Evolutionary conservation across 345 rosid species (phyloP).

Genomic region (Brassica juncea): DNA sequence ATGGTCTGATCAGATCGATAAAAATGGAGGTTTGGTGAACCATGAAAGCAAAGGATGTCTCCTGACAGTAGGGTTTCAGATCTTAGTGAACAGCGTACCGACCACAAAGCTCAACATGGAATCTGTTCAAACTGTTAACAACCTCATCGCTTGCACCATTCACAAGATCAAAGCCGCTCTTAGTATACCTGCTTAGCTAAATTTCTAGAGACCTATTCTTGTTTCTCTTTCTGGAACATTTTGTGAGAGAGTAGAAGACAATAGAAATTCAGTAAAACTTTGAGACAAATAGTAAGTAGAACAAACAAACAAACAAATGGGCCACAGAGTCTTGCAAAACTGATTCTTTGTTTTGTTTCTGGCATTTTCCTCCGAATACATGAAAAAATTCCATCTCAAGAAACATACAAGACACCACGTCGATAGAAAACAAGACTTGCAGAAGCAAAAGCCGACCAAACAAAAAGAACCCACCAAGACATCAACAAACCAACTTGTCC

Average conservation of each 20-base stretch:
- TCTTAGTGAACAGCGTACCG: constrained; percentile 50
- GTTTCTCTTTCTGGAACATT: background rate
- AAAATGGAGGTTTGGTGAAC: constrained; percentile 5
- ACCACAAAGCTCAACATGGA: constrained; percentile 53
- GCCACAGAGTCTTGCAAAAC: constrained; percentile 36
- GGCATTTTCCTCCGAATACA: constrained; percentile 3
- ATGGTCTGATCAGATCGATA: constrained; percentile 24
- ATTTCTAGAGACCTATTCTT: background rate
- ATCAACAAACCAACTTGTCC: constrained; percentile 58
- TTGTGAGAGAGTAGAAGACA: constrained; percentile 12
- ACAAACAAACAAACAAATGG: constrained; percentile 28
- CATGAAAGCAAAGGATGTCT: constrained; percentile 47
- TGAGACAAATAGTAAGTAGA: constrained; percentile 16
- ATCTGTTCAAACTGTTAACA: constrained; percentile 63
- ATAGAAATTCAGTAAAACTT: background rate
- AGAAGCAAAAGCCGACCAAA: constrained; percentile 65
- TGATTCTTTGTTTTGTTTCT: constrained; percentile 14
- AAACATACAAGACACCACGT: constrained; percentile 63
- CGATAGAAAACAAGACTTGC: constrained; percentile 66
- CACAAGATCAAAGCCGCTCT: constrained; percentile 60
- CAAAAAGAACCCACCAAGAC: constrained; percentile 92
- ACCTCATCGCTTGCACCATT: constrained; percentile 58
- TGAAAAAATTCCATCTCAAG: constrained; percentile 44
- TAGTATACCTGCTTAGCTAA: constrained; percentile 23
- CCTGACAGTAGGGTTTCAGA: constrained; percentile 61